A percentile compares a stretch with the other conserved stretches of the same genome.
These are phyloP conservation scores for Colletotrichum viniferum DNA, from an alignment of 2,329 filamentous ascomycete genomes.

Conservation along the genomic window DNA sequence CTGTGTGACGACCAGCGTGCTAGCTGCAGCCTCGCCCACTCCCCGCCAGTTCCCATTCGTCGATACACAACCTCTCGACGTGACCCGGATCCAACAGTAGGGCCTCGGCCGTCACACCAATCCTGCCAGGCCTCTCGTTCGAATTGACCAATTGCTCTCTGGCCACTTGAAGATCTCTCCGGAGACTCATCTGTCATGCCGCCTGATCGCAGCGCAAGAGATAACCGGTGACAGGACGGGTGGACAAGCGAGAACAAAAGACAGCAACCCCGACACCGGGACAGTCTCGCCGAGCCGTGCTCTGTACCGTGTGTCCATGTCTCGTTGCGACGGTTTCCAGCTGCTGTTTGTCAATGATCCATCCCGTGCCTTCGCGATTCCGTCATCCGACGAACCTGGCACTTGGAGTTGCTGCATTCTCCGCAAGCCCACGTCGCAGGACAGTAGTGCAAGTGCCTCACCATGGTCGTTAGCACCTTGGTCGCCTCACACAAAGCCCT, in stretches of 20 bases:
- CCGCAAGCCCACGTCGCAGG: constrained; percentile 4
- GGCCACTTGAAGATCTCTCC: neutral
- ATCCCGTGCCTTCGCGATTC: neutral
- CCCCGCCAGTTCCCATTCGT: constrained; percentile 7
- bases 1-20: constrained; percentile 10
- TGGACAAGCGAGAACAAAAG: neutral
- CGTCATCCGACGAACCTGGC: constrained; percentile 1
- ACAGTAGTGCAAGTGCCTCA: constrained; percentile 18
- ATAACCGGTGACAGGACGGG: neutral
- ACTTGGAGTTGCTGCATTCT: neutral
- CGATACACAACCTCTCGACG: neutral
- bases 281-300: neutral
- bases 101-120: constrained; percentile 1
- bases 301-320: neutral
- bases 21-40: constrained; percentile 9
- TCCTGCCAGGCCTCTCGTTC: neutral
- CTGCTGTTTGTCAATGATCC: neutral
- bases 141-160: neutral
- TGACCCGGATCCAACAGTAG: constrained; percentile 6
- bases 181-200: neutral
- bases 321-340: neutral
- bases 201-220: neutral
- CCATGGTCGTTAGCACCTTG: neutral
- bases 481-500: neutral
- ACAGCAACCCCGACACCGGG: neutral